Base-by-base conservation (phyloP, 192 early-diverging fungal species). In the Backusella tarrabulga region DNA sequence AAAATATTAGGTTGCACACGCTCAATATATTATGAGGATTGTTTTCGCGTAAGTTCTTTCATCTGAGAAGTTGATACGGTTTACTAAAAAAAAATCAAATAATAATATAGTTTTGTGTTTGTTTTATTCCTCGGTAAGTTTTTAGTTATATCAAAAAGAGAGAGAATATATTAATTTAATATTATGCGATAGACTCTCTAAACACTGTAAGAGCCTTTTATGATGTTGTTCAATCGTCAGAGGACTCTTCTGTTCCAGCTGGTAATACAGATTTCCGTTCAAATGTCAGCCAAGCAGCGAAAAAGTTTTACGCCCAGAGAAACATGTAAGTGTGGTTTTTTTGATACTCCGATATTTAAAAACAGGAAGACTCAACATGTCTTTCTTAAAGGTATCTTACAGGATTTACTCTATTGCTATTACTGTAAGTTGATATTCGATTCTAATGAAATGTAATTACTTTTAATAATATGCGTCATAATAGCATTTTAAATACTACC, bases 261-360 rank as follows among this genome's bases (percentile, higher is more conserved):
- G 70, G 40, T 12, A 68, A 54, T 32, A 72, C 77, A 17, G 82
- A 87, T 29, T 71, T 80, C 29, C 85, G 85, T 41, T 41, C 73
- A 1, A 84, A 84, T 15, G 66, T 78, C 34, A 78, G 71, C 34
- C 32, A 84, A 9, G 77, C 84, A 44, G 85, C 87, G 1, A 84
- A 78, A 52, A 87, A 87, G 66, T 89, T 89, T 69, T 89, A 89
- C 67, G 84, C 84, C 29, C 88, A 89, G 68, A 81, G 88, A 67
- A 89, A 89, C 76, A 85, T 89, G 85, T 87, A 85, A 67, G 81
- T 76, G 0, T 0, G 4, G 0, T 26, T 54, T 32, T 32, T 32
- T 56, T 56, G 54, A 9, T 56, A 56, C 54, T 56, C 54, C 54
- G 54, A 40, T 40, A 40, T 40, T 11, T 40, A 40, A 40, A 40